Evolutionary conservation across 2,329 filamentous ascomycete species (phyloP), one percentile per base, ranked within the genome.

Genomic region (Pleomassaria siparia): DNA sequence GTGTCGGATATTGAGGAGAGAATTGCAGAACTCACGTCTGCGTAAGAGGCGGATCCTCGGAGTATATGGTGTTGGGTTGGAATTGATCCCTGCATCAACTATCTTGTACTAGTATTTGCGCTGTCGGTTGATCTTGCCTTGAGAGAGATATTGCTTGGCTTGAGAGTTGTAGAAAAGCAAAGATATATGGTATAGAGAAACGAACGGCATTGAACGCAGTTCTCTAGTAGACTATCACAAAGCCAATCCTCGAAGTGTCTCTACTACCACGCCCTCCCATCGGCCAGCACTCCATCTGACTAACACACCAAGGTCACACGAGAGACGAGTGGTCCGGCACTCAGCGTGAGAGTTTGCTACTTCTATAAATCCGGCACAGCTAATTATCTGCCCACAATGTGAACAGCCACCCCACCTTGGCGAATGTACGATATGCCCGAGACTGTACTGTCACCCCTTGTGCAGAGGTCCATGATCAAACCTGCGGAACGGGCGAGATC

Each of bases 1-100:
- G 88, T 97, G 8, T 90, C 90, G 0, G 92, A 96, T 64, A 81
- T 96, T 55, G 87, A 96, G 79, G 85, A 86, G 69, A 80, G 94
- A 46, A 85, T 97, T 66, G 83, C 79, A 13, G 92, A 97, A 73
- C 74, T 97, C 70, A 88, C 61, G 16, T 64, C 65, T 43, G 50
- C 50, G 18, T 48, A 46, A 20, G 12, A 10, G 12, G 13, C 20
- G 7, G 21, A 12, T n/a, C n/a, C n/a, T n/a, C n/a, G n/a, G n/a
- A n/a, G n/a, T n/a, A n/a, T n/a, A n/a, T n/a, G n/a, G n/a, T n/a
- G n/a, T 10, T 37, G 35, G 18, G 35, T 21, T 20, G 25, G n/a
- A n/a, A n/a, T n/a, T n/a, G n/a, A n/a, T 35, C 6, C 6, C 32
- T 35, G 13, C 21, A 20, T 24, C 25, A 24, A 8, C 8, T 13